Percentiles rank a stretch among this genome's conserved stretches.
Conservation (phyloP, 1,284 basidiomycete genomes). For the Pseudozyma pruni region DNA sequence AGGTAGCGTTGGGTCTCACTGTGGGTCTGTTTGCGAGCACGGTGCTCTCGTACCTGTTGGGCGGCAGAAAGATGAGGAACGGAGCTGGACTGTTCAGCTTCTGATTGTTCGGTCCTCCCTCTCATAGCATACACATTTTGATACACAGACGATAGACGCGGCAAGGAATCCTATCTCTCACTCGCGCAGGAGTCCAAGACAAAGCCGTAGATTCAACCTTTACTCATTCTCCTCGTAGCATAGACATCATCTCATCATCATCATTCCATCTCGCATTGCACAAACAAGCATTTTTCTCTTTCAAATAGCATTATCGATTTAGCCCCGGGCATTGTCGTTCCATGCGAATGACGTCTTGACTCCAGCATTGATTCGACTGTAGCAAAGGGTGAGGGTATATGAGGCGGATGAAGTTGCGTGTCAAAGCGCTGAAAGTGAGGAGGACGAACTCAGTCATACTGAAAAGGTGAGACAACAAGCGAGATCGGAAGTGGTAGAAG, state of each 20-base stretch:
- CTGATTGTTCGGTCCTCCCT: slow-evolving; percentile 22
- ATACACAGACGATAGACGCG: too few relatives aligned
- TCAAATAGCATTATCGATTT: not conserved
- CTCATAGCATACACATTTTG: not conserved
- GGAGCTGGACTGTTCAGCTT: slow-evolving; percentile 62
- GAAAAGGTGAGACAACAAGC: too few relatives aligned
- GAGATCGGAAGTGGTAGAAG: too few relatives aligned
- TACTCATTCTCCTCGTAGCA: not conserved
- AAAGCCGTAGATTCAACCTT: not conserved
- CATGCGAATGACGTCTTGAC: too few relatives aligned
- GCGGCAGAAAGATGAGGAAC: slow-evolving; percentile 55
- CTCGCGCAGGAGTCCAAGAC: too few relatives aligned
- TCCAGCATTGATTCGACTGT: not conserved
- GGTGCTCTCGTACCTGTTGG: slow-evolving; percentile 59
- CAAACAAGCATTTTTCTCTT: not conserved
- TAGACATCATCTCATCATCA: not conserved
- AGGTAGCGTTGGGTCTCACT: slow-evolving; percentile 64
- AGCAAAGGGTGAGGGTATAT: too few relatives aligned
- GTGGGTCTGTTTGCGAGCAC: slow-evolving; percentile 65
- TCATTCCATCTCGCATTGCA: not conserved
- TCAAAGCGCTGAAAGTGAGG: too few relatives aligned
- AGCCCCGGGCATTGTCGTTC: too few relatives aligned
- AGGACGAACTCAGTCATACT: too few relatives aligned
- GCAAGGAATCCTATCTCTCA: too few relatives aligned
- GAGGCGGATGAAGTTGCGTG: too few relatives aligned